These are phyloP conservation scores for Candida lessepsii DNA, from an alignment of 805 yeast genomes.

Conservation along the genomic window DNA sequence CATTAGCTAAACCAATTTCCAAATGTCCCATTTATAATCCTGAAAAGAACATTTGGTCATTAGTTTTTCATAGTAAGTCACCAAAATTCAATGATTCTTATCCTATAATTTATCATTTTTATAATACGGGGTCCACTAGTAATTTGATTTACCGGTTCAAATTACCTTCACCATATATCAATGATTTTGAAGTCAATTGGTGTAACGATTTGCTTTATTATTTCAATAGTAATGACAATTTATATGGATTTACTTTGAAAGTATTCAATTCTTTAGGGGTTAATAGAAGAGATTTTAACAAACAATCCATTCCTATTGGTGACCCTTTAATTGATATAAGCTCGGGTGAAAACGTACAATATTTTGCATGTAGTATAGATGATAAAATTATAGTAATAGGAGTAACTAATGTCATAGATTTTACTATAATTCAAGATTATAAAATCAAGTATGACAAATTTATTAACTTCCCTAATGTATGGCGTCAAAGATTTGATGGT, in stretches of 20 bases:
- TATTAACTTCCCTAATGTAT: constrained; percentile 3
- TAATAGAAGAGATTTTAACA: constrained; percentile 11
- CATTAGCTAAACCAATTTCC: constrained; percentile 32
- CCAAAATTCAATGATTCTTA: constrained; percentile 11
- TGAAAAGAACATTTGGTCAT: constrained; percentile 27
- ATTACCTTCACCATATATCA: constrained; percentile 18
- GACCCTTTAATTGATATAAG: constrained; percentile 17
- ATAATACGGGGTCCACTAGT: constrained; percentile 34
- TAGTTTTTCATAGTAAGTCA: constrained; percentile 17
- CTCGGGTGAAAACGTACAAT: constrained; percentile 1
- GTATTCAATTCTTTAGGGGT: constrained; percentile 29
- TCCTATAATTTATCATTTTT: constrained; percentile 27
- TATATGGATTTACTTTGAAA: constrained; percentile 29
- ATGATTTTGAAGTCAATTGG: constrained; percentile 26
- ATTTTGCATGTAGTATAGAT: not conserved
- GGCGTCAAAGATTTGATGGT: constrained; percentile 16
- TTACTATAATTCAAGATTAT: not conserved
- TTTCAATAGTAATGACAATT: constrained; percentile 21
- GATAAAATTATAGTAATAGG: constrained; percentile 1
- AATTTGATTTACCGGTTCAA: constrained; percentile 21
- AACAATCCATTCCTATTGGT: constrained; percentile 13
- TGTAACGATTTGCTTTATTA: constrained; percentile 35
- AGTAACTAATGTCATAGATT: not conserved
- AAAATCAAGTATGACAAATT: not conserved
- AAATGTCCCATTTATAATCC: constrained; percentile 14